Base-by-base conservation (phyloP, 345 rosid genomes). In the Combretum micranthum region DNA sequence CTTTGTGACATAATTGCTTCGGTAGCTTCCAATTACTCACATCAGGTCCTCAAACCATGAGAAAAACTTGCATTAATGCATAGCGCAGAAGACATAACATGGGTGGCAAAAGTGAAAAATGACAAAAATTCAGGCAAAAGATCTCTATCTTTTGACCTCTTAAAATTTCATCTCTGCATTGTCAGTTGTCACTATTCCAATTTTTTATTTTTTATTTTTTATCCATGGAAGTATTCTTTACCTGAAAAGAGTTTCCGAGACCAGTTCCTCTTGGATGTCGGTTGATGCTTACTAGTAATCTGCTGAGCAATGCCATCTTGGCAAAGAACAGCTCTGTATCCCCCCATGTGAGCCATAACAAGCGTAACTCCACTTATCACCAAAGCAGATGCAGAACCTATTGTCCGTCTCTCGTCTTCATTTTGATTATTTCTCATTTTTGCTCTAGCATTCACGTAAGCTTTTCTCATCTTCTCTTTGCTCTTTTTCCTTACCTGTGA, bases 311-410 rank as follows among this genome's bases (percentile, higher is more conserved):
- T 69, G 3, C 96, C 90, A 21, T 76, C 76, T 76, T 71, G 75
- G 16, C 88, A 88, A 4, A 85, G 59, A 20, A 88, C 82, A 52
- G 74, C 85, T 73, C 71, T 69, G 15, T 81, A 71, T 54, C 69
- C 80, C 15, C 93, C 88, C 52, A 85, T 75, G 72, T 72, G 75
- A 25, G 88, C 86, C 42, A 75, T 71, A 18, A 74, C 82, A 53
- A 88, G 83, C 74, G 74, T 80, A 58, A 76, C 88, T 51, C 93
- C 90, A 59, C 83, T 83, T 68, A 88, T 69, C 57, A 88, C 81
- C 72, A 72, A 59, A 42, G 71, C 90, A 18, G 77, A 71, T 3
- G 85, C 90, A n/a, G 86, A 75, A 25, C 88, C 58, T 19, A 67
- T 65, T 53, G 56, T 52, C 72, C 54, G 13, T 21, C 22, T 61